These are phyloP conservation scores for Entelexis sorbosivorans DNA, from an alignment of 1,139 yeast species.

Conservation along the genomic window DNA sequence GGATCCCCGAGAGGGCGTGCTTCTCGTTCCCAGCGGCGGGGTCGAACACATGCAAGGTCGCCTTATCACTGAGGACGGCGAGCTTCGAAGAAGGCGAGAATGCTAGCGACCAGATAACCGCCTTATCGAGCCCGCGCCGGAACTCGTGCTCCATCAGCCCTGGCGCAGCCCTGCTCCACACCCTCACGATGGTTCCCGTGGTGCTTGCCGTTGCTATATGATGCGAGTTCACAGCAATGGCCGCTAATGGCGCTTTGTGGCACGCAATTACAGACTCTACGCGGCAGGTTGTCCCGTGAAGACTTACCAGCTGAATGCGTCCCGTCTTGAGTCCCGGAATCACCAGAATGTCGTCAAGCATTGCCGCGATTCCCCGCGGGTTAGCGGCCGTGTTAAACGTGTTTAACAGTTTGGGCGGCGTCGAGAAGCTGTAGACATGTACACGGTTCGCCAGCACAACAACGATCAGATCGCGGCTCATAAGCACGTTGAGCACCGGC, in stretches of 20 bases:
- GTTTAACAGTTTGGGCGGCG: constrained; percentile 62
- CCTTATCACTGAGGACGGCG: constrained; percentile 82
- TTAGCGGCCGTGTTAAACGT: constrained; percentile 64
- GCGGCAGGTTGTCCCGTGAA: constrained; percentile 44
- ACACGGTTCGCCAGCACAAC: constrained; percentile 60
- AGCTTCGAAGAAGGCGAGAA: constrained; percentile 65
- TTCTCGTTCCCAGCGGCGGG: constrained; percentile 36
- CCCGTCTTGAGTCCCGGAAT: constrained; percentile 56
- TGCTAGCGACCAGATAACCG: constrained; percentile 68
- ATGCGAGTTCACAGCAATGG: constrained; percentile 53
- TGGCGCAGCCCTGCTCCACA: constrained; percentile 25
- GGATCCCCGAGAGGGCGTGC: constrained; percentile 58
- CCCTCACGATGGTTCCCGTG: constrained; percentile 74
- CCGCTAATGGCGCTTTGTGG: constrained; percentile 59
- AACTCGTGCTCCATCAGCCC: constrained; percentile 44
- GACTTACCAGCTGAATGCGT: constrained; percentile 68
- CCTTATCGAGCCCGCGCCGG: constrained; percentile 79
- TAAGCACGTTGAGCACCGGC: constrained; percentile 59
- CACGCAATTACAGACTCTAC: constrained; percentile 55
- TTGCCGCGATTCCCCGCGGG: constrained; percentile 57
- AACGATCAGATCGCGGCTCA: constrained; percentile 65
- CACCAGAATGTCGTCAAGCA: constrained; percentile 47
- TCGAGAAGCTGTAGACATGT: constrained; percentile 64
- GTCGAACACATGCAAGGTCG: constrained; percentile 75
- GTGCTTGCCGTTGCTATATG: constrained; percentile 81